These are phyloP conservation scores for Tanacetum coccineum DNA, from an alignment of 129 eudicot species.

Conservation along the genomic window DNA sequence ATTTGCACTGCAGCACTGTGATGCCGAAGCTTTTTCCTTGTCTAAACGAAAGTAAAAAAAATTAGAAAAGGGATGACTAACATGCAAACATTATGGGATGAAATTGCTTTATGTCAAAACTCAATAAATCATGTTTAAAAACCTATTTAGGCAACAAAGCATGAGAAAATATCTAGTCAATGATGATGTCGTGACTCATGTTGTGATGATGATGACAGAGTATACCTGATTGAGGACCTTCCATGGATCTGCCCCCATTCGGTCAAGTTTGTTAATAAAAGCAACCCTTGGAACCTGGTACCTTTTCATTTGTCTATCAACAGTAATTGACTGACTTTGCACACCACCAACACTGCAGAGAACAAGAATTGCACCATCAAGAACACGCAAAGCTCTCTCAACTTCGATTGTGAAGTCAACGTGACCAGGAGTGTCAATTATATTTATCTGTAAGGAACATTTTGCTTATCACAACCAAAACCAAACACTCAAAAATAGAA, in stretches of 20 bases:
- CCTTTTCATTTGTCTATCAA: constrained; percentile 99
- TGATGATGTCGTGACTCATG: not conserved
- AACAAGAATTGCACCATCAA: constrained; percentile 98
- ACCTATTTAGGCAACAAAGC: too few species aligned
- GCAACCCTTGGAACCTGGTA: constrained; percentile 95
- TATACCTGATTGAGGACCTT: constrained; percentile 89
- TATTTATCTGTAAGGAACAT: constrained; percentile 63
- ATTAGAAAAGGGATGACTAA: not conserved
- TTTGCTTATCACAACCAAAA: constrained; percentile 11
- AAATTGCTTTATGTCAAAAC: constrained; percentile 1
- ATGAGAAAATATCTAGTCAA: constrained; percentile 13
- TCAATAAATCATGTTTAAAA: not conserved
- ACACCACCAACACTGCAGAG: constrained; percentile 99
- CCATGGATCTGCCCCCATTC: constrained; percentile 99
- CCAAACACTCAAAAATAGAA: not conserved
- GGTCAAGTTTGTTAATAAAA: constrained; percentile 91
- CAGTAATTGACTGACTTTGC: constrained; percentile 98
- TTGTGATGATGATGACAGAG: constrained; percentile 14
- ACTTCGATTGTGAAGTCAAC: constrained; percentile 99
- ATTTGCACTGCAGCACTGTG: constrained; percentile 98
- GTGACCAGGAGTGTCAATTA: constrained; percentile 97
- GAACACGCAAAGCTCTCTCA: constrained; percentile 97
- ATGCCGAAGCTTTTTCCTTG: constrained; percentile 91
- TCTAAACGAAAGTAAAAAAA: constrained; percentile 29
- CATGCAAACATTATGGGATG: constrained; percentile 16